Evolutionary conservation across 2,329 filamentous ascomycete species (phyloP).

Genomic region (Amauroascus niger): DNA sequence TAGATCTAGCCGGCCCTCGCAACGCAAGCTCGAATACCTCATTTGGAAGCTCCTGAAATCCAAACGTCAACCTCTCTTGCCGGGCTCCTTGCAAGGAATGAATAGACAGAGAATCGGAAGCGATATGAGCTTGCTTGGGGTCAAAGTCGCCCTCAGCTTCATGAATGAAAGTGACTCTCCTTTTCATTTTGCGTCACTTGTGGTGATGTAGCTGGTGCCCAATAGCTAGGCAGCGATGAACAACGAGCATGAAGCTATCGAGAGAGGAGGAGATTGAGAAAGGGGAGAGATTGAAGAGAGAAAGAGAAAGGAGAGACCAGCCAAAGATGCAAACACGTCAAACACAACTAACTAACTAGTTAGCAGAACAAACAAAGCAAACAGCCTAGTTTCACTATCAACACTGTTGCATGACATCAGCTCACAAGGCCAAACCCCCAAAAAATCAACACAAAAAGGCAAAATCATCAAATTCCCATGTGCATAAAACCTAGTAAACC

Average conservation of each 20-base stretch:
- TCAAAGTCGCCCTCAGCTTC: constrained; percentile 55
- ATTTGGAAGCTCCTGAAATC: constrained; percentile 60
- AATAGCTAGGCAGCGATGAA: neutral
- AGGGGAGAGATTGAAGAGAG: no score
- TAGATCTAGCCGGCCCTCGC: neutral
- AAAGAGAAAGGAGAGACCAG: no score
- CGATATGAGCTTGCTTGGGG: constrained; percentile 53
- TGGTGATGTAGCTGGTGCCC: neutral
- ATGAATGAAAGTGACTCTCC: constrained; percentile 63
- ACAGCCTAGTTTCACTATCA: no score
- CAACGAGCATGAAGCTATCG: neutral
- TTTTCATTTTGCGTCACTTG: constrained; percentile 30
- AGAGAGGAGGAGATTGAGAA: neutral
- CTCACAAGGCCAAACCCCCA: no score
- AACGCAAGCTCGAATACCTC: constrained; percentile 40
- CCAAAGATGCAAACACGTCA: constrained; percentile 6
- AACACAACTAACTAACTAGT: constrained; percentile 1
- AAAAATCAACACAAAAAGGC: no score
- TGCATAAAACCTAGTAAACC: no score
- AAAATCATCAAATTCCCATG: no score
- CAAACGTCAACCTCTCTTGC: constrained; percentile 69
- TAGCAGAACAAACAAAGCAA: neutral
- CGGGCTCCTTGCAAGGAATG: constrained; percentile 56
- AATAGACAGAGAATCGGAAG: constrained; percentile 46
- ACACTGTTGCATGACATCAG: no score